Conservation (phyloP, 345 rosid genomes). For the Eucalyptus curtisii region DNA sequence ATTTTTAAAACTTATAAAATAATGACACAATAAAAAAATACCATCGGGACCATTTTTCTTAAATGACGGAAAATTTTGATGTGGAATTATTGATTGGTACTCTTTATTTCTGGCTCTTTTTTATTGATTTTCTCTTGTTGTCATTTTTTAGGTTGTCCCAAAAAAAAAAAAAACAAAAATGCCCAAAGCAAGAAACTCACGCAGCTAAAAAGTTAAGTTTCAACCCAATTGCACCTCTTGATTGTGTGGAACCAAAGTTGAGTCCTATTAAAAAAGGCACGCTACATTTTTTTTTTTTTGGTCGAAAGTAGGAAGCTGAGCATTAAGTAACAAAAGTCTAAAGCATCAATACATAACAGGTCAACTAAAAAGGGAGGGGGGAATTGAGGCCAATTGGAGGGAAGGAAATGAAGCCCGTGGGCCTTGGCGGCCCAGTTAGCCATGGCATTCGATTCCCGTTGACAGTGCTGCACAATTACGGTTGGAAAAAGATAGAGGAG, state of each 20-base stretch:
- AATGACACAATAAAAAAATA: no score
- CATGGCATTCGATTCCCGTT: no score
- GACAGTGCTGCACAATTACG: no score
- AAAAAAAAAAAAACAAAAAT: background rate
- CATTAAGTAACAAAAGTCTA: no score
- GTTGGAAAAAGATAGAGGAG: no score
- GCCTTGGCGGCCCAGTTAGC: no score
- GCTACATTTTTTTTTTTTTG: no score
- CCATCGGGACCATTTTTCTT: background rate
- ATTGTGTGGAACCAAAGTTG: background rate
- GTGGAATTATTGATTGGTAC: background rate
- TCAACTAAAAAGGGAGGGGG: no score
- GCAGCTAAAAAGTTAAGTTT: background rate
- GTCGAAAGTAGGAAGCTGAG: no score
- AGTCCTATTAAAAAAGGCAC: background rate
- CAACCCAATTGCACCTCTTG: background rate
- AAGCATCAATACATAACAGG: no score
- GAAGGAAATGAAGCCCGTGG: no score
- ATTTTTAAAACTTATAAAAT: background rate
- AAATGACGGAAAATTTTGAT: background rate
- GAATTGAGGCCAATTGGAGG: no score
- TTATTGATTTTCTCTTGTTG: background rate
- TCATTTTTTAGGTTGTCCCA: background rate
- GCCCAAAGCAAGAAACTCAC: background rate
- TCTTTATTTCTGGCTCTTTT: background rate